These are phyloP conservation scores for Arctium minus DNA, from an alignment of 129 eudicot species.

Conservation along the genomic window DNA sequence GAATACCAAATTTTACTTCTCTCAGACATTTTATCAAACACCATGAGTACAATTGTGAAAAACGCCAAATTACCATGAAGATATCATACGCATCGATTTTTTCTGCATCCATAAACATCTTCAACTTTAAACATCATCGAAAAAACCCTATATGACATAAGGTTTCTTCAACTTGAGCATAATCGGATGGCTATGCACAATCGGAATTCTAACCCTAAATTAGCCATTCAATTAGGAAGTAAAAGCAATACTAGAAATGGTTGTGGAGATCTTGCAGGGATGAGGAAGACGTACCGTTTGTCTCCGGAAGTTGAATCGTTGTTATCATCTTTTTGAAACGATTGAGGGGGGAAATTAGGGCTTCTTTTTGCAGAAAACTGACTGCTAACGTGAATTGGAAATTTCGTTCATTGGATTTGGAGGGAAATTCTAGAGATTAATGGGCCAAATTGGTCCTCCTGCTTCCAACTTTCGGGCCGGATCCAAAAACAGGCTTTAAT, in stretches of 20 bases:
- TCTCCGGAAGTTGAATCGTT: slow-evolving; percentile 33
- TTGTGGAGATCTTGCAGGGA: not conserved
- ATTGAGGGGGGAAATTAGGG: slow-evolving; percentile 43
- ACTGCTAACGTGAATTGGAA: slow-evolving; percentile 20
- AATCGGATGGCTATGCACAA: not conserved
- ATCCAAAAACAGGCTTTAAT: not conserved
- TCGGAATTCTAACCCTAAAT: slow-evolving; percentile 22
- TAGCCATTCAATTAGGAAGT: not conserved
- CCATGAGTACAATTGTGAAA: slow-evolving; percentile 4
- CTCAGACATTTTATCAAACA: slow-evolving; percentile 16
- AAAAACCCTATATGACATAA: not conserved
- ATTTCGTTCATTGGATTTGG: slow-evolving; percentile 40
- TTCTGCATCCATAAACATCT: not conserved
- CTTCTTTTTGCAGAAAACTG: slow-evolving; percentile 23
- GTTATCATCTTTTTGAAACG: slow-evolving; percentile 23
- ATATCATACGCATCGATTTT: not conserved
- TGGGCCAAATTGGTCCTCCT: slow-evolving; percentile 14
- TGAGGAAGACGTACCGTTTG: slow-evolving; percentile 36
- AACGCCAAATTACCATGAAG: not conserved
- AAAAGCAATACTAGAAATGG: not conserved
- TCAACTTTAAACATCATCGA: not conserved
- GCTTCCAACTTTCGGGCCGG: not conserved
- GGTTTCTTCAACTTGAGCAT: not conserved
- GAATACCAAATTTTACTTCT: not conserved
- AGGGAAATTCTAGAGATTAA: slow-evolving; percentile 26